Evolutionary conservation across 2,329 filamentous ascomycete species (phyloP), one percentile per base, ranked within the genome.

Genomic region (Aspergillus sp.): DNA sequence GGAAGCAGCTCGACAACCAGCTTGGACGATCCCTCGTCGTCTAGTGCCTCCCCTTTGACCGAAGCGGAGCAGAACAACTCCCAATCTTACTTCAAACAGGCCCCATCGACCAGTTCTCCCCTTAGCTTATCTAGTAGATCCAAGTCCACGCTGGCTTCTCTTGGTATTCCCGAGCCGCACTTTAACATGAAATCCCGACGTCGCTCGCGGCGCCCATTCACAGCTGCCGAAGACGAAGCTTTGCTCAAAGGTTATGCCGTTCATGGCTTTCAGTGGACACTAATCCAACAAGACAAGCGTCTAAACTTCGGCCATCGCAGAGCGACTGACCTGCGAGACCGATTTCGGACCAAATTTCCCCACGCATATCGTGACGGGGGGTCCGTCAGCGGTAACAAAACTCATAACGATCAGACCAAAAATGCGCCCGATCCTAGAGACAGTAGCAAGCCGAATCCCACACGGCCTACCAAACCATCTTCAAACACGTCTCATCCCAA

Each of bases 291-390:
- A 58, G 85, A 88, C 60, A 73, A 74, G 14, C 75, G 80, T 6
- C 71, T 87, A 3, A 78, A 80, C 12, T 78, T 88, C 49, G 68
- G 71, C 10, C 76, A 81, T 63, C 79, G 85, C 47, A 80, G 81
- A 49, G 77, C 83, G 16, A 86, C 84, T 2, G 86, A 88, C 66
- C 68, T 89, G 14, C 79, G 86, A 32, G 86, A 88, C 69, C 82
- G 85, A 4, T 86, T 88, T 63, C 79, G 86, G 16, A 86, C 84
- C 7, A 80, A 81, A 32, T 88, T 82, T 64, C 84, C 85, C 0
- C 79, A 85, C 31, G 77, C 81, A 18, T 88, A 87, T 67, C 78
- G 78, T 12, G 71, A 78, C 31, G 76, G 76, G 2, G 76, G 76
- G n/a, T 75, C 75, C 18, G 73, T 76, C 22, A 77, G 69, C 22